A percentile compares a stretch with the other conserved stretches of the same genome.
Evolutionary conservation across 2,329 filamentous ascomycete species (phyloP).

Genomic region (Ascochyta lentis): DNA sequence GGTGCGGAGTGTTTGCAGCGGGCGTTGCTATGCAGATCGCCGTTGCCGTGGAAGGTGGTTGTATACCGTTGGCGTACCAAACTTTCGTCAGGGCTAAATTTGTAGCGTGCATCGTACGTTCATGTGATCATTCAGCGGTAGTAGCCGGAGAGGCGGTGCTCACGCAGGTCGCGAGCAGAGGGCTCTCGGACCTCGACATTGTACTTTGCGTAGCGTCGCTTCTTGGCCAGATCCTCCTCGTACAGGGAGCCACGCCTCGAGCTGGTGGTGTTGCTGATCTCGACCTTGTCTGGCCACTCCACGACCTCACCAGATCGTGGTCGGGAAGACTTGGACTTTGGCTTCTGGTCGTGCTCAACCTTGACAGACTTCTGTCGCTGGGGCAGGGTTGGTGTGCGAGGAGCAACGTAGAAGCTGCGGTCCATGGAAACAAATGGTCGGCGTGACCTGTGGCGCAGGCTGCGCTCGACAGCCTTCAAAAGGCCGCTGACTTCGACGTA

Average conservation of each 20-base stretch:
- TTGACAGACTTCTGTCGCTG: constrained; percentile 41
- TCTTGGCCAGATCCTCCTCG: constrained; percentile 47
- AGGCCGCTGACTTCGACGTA: constrained; percentile 51
- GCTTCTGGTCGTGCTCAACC: constrained; percentile 39
- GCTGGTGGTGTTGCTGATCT: constrained; percentile 40
- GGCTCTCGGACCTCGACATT: constrained; percentile 52
- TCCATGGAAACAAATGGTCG: constrained; percentile 54
- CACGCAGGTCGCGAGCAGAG: constrained; percentile 43
- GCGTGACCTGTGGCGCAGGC: constrained; percentile 44
- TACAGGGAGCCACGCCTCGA: constrained; percentile 52
- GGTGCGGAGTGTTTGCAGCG: constrained; percentile 33
- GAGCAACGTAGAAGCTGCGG: constrained; percentile 50
- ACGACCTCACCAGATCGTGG: constrained; percentile 48
- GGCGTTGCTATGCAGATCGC: constrained; percentile 22
- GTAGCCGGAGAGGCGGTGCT: constrained; percentile 49
- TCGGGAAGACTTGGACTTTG: constrained; percentile 35
- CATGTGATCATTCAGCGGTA: constrained; percentile 42
- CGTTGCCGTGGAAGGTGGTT: constrained; percentile 10
- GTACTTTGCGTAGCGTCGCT: constrained; percentile 49
- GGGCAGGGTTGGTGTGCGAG: constrained; percentile 41
- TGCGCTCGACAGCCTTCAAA: constrained; percentile 52
- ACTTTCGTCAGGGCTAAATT: constrained; percentile 7
- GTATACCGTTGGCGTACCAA: constrained; percentile 13
- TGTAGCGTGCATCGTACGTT: constrained; percentile 11
- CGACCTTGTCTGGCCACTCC: constrained; percentile 45